Conservation (phyloP, 2,329 filamentous ascomycete species). For the Fusarium papillatum region DNA sequence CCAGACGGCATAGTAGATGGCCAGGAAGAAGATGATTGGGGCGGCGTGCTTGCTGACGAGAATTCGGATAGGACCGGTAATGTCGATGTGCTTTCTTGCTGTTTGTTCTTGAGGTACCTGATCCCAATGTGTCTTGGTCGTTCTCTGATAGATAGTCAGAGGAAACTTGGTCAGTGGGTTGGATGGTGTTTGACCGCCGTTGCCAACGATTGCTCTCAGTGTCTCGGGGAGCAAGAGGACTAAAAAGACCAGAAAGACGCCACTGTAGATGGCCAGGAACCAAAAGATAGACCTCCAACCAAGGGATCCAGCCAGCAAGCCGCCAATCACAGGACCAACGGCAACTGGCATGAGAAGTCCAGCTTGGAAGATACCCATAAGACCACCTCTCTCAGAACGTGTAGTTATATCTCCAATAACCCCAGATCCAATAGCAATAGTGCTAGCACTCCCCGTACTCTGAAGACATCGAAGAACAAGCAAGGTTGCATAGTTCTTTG, state of each 20-base stretch:
- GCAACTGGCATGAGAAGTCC: slow-evolving; percentile 55
- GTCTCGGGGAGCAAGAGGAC: slow-evolving; percentile 24
- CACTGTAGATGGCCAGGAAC: slow-evolving; percentile 33
- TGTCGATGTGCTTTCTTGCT: slow-evolving; percentile 54
- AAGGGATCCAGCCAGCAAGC: slow-evolving; percentile 50
- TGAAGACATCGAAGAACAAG: slow-evolving; percentile 62
- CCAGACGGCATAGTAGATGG: slow-evolving; percentile 66
- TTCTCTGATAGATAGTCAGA: slow-evolving; percentile 48
- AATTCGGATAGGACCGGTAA: slow-evolving; percentile 61
- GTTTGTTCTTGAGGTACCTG: not conserved
- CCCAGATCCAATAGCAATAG: slow-evolving; percentile 43
- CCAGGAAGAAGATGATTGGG: slow-evolving; percentile 61
- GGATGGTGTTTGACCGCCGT: slow-evolving; percentile 58
- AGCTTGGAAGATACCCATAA: slow-evolving; percentile 45
- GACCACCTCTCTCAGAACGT: slow-evolving; percentile 43
- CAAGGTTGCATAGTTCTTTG: slow-evolving; percentile 56
- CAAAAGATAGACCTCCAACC: slow-evolving; percentile 39
- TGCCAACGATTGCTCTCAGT: slow-evolving; percentile 22
- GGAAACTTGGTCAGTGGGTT: slow-evolving; percentile 45
- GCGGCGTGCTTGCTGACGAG: slow-evolving; percentile 58
- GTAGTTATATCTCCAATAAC: slow-evolving; percentile 50
- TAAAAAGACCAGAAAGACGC: slow-evolving; percentile 12
- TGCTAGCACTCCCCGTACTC: slow-evolving; percentile 61
- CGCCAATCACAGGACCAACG: slow-evolving; percentile 58
- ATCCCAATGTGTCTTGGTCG: slow-evolving; percentile 42